Conservation (phyloP, 2,329 filamentous ascomycete genomes). For the Hortaea sp. region DNA sequence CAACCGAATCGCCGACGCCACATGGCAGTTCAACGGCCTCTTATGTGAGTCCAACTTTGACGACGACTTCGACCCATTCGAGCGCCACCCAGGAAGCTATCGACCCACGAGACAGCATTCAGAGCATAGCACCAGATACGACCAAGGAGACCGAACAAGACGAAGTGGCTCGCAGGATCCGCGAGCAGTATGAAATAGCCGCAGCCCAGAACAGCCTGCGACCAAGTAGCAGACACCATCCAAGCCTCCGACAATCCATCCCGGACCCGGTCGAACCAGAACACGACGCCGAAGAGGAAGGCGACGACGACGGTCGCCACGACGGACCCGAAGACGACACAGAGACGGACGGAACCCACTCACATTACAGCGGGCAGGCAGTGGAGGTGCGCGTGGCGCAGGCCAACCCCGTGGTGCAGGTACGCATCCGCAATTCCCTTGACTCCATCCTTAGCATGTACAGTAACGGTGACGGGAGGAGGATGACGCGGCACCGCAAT, state of each 20-base stretch:
- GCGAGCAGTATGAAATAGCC: not conserved
- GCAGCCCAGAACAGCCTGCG: not conserved
- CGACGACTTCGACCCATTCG: slow-evolving; percentile 3
- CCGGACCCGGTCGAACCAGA: slow-evolving; percentile 11
- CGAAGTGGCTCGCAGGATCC: not conserved
- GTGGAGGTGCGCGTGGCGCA: slow-evolving; percentile 11
- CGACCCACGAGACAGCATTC: not conserved
- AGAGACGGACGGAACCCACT: slow-evolving; percentile 15
- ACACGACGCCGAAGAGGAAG: slow-evolving; percentile 15
- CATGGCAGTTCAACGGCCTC: not conserved
- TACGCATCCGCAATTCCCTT: slow-evolving; percentile 18
- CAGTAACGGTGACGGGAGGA: not conserved
- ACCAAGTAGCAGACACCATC: slow-evolving; percentile 1
- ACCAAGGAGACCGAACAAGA: not conserved
- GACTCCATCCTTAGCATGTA: slow-evolving; percentile 20
- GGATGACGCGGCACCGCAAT: no score
- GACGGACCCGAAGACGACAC: slow-evolving; percentile 6
- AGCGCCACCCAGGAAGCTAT: not conserved
- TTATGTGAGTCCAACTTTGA: slow-evolving; percentile 3
- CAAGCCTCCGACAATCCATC: slow-evolving; percentile 14
- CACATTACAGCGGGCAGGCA: slow-evolving; percentile 18
- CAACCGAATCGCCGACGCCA: not conserved
- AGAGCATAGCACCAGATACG: not conserved
- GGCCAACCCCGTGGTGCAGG: slow-evolving; percentile 18
- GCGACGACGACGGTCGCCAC: slow-evolving; percentile 8